Percentiles rank a stretch among this genome's conserved stretches.
These are phyloP conservation scores for Aspergillus ibericus DNA, from an alignment of 2,329 filamentous ascomycete species.

Conservation along the genomic window DNA sequence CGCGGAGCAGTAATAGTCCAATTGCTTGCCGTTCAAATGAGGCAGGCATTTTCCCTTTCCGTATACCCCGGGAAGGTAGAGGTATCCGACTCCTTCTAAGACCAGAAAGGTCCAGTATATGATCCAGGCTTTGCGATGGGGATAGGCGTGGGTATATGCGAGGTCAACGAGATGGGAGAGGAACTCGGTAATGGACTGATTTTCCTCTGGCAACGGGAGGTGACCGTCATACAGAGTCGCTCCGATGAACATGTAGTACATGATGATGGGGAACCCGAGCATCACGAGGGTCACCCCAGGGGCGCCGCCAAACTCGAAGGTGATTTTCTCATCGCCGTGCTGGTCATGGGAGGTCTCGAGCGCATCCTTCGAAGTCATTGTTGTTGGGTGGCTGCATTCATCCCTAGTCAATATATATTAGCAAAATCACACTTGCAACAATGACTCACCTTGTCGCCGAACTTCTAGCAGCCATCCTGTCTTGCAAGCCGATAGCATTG, in stretches of 20 bases:
- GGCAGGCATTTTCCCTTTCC: constrained; percentile 83
- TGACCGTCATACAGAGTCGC: constrained; percentile 86
- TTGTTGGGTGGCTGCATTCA: background rate
- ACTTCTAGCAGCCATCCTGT: background rate
- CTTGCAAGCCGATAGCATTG: background rate
- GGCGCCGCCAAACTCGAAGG: constrained; percentile 80
- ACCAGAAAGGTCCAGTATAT: constrained; percentile 95
- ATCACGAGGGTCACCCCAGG: constrained; percentile 76
- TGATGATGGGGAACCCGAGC: constrained; percentile 82
- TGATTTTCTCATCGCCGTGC: background rate
- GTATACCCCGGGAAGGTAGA: constrained; percentile 81
- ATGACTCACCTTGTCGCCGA: background rate
- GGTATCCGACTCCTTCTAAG: constrained; percentile 78
- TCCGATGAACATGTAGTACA: constrained; percentile 99
- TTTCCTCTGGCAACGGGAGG: constrained; percentile 65
- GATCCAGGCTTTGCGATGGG: constrained; percentile 74
- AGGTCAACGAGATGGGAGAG: constrained; percentile 66
- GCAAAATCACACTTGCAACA: background rate
- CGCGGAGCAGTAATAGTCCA: constrained; percentile 91
- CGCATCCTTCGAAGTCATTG: background rate
- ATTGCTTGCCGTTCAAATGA: constrained; percentile 76
- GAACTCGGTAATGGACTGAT: constrained; percentile 69
- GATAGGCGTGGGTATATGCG: constrained; percentile 80
- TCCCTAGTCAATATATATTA: background rate
- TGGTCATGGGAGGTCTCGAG: background rate